Evolutionary conservation across 2,329 filamentous ascomycete genomes (phyloP), one percentile per base, ranked within the genome.

Genomic region (Penicillium sp.): DNA sequence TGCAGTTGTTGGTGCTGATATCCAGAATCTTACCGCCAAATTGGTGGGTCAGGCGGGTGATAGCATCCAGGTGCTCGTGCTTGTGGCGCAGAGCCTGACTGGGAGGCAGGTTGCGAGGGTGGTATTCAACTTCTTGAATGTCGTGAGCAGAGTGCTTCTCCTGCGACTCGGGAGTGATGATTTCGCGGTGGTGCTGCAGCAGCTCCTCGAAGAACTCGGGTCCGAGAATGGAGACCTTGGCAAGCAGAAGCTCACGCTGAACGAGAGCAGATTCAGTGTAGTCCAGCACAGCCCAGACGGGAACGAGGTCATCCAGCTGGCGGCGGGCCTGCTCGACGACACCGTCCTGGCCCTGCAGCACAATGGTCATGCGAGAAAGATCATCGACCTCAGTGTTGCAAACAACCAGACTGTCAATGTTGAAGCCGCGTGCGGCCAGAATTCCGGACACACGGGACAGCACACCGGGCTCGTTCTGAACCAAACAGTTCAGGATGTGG

Each of bases 201-300:
- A 98, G 80, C 74, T 98, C 93, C 74, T 97, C 91, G 61, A 96
- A 98, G 74, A 95, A 96, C 76, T 98, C 93, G 5, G 93, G 93
- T 0, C 93, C 93, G 29, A 98, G 80, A 51, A 95, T 95, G 70
- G 91, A 95, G 72, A 98, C 81, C 77, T 98, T 98, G 62, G 93
- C 91, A 29, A 98, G 82, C 7, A 98, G 80, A 24, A 98, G 78
- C 72, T 98, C 93, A 53, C 93, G 85, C 79, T 98, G 93, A 16
- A 98, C 93, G 20, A 98, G 82, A 2, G 93, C 88, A 4, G 93
- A 85, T 51, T 83, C 80, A 49, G 90, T 97, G 74, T 98, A 98
- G 73, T 98, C 93, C 47, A 98, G 76, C 27, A 98, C 93, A 43
- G 93, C 93, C 93, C 93, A 98, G 49, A 98, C 93, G 20, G 93